phyloP scores from a whole-genome alignment of 2,329 filamentous ascomycete genomes.

The Pseudonectria buxi region DNA sequence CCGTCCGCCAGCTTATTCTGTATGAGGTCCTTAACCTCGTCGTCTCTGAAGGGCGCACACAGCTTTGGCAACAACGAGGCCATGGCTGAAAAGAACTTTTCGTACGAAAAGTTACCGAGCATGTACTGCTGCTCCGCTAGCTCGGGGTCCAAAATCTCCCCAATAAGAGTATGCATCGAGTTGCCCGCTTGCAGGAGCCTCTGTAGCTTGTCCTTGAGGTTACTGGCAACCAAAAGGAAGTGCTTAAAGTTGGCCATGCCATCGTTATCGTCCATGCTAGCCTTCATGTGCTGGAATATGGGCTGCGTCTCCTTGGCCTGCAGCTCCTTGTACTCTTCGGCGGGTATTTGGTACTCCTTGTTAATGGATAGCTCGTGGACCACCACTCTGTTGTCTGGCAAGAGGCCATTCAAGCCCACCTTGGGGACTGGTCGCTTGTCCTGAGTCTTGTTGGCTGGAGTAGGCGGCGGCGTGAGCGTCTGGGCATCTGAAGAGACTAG shows the following conservation, averaged over 20 bases:
- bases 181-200: slow-evolving; percentile 64
- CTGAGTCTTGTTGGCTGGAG: slow-evolving; percentile 36
- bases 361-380: slow-evolving; percentile 78
- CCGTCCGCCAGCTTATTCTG: slow-evolving; percentile 54
- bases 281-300: slow-evolving; percentile 51
- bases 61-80: slow-evolving; percentile 68
- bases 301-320: slow-evolving; percentile 43
- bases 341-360: slow-evolving; percentile 66
- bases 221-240: slow-evolving; percentile 64
- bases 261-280: slow-evolving; percentile 59
- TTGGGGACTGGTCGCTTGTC: slow-evolving; percentile 31
- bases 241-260: slow-evolving; percentile 59
- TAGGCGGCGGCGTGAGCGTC: slow-evolving; percentile 48
- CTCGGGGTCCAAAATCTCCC: slow-evolving; percentile 67
- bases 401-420: slow-evolving; percentile 42
- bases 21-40: slow-evolving; percentile 62
- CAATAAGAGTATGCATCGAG: slow-evolving; percentile 67
- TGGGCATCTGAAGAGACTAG: slow-evolving; percentile 38
- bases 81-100: slow-evolving; percentile 73
- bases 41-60: slow-evolving; percentile 74
- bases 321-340: slow-evolving; percentile 52
- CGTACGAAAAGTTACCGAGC: slow-evolving; percentile 70
- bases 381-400: slow-evolving; percentile 68
- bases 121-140: slow-evolving; percentile 62
- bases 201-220: slow-evolving; percentile 65